phyloP scores from a whole-genome alignment of 352 stramenopile species.

The Globisporangium uncinulatum region DNA sequence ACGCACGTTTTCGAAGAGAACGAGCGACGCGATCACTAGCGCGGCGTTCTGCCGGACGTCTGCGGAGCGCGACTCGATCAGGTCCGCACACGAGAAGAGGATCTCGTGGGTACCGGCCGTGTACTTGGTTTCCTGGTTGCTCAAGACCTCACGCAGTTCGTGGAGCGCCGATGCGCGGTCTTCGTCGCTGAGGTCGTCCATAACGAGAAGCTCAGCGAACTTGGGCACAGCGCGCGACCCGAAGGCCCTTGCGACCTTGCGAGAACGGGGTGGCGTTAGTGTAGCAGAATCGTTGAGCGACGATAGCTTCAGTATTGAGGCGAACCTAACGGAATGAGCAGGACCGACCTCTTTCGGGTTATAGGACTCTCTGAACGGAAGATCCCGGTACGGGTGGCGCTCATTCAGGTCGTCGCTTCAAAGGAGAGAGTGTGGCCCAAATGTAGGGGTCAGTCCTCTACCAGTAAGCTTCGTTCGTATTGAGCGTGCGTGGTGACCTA shows the following conservation, averaged over 20 bases:
- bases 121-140: conserved; percentile 55
- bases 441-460: not conserved
- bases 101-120: conserved; percentile 40
- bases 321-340: not conserved
- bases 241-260: conserved; percentile 53
- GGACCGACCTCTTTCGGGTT: conserved; percentile 37
- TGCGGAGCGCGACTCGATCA: conserved; percentile 30
- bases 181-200: conserved; percentile 51
- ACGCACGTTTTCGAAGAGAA: conserved; percentile 46
- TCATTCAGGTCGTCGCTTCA: conserved; percentile 53
- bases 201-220: conserved; percentile 49
- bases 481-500: too few relatives aligned
- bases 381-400: conserved; percentile 52
- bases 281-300: too few relatives aligned
- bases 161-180: conserved; percentile 39
- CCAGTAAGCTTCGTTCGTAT: too few relatives aligned
- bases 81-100: conserved; percentile 44
- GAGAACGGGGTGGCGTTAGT: not conserved
- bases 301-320: too few relatives aligned
- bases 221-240: conserved; percentile 42
- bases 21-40: conserved; percentile 41
- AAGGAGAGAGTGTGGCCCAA: not conserved
- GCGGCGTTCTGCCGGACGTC: conserved; percentile 42
- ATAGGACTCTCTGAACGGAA: conserved; percentile 49
- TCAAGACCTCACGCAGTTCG: conserved; percentile 48